phyloP scores from a whole-genome alignment of 2,329 filamentous ascomycete genomes.

The Ophiostoma angusticollis region DNA sequence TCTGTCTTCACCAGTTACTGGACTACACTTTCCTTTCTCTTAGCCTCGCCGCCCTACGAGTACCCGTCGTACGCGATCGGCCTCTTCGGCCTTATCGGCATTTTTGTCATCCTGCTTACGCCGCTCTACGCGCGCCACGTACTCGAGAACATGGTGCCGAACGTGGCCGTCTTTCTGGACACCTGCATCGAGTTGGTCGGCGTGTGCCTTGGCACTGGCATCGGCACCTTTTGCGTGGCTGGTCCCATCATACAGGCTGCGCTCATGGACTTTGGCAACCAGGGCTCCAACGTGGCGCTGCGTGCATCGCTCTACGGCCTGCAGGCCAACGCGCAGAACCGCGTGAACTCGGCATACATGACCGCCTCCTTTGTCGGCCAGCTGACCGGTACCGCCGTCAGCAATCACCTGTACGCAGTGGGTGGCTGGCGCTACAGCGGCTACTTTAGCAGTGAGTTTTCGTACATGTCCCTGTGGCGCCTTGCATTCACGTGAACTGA shows the following conservation, averaged over 20 bases:
- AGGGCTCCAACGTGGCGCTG: conserved; percentile 64
- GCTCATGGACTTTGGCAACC: conserved; percentile 57
- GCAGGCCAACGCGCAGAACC: conserved; percentile 56
- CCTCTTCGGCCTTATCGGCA: conserved; percentile 65
- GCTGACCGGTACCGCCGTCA: conserved; percentile 53
- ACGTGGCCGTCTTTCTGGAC: conserved; percentile 54
- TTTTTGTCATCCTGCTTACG: conserved; percentile 52
- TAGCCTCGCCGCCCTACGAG: conserved; percentile 55
- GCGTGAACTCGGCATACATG: conserved; percentile 78
- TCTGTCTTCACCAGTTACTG: conserved; percentile 40
- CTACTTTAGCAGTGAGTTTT: conserved; percentile 24
- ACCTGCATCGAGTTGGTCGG: conserved; percentile 46
- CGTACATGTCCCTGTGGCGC: not conserved
- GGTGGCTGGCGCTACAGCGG: conserved; percentile 40
- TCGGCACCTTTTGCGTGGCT: conserved; percentile 50
- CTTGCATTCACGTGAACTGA: not conserved
- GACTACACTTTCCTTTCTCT: conserved; percentile 64
- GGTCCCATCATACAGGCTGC: conserved; percentile 63
- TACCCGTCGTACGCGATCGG: conserved; percentile 59
- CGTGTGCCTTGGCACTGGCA: conserved; percentile 55
- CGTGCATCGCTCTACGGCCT: conserved; percentile 57
- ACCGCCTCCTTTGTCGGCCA: conserved; percentile 62
- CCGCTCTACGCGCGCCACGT: conserved; percentile 59
- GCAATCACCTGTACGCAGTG: conserved; percentile 37
- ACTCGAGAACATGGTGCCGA: conserved; percentile 56